Evolutionary conservation across 73 alveolate species (phyloP), one percentile per base, ranked within the genome.

Genomic region (Urostyla sp.): DNA sequence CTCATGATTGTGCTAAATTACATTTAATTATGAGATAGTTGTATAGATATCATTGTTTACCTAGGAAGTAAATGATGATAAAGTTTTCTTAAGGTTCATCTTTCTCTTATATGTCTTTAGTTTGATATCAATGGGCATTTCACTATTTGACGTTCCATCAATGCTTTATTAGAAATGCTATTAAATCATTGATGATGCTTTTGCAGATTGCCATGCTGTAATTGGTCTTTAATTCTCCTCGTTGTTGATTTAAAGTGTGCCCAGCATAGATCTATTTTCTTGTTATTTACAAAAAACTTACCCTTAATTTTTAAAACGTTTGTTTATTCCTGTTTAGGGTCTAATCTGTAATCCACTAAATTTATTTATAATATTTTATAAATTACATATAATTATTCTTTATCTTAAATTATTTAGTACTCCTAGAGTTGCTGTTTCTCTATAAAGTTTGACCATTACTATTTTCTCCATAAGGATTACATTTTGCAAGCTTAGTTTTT

Each of bases 51-150:
- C 45, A 13, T 40, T 13, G 45, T 63, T 63, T 24, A 43, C 79
- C 40, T 38, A 23, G 18, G 23, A 43, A 10, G 79, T 63, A 38
- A 44, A 63, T 24, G 18, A 21, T 16, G 61, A 43, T 6, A 63
- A 43, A 7, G 4, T 63, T 43, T 57, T 43, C 44, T 63, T 63
- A 27, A 63, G 6, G 1, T 21, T 24, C 24, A 63, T 24, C 37
- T 63, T 63, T 23, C 44, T 63, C 79, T 63, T 63, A 37, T 45
- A 57, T 38, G 58, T 38, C 8, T 57, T 60, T 7, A 63, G 24
- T 37, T 63, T 63, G n/a, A 63, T 34, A 63, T 63, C 79, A 63
- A 63, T 63, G 7, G 79, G 79, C 40, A 63, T 63, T 6, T 63
- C 79, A 23, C 79, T 63, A 43, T 63, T 26, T 13, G 79, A 63